Base-by-base conservation (phyloP, 805 yeast species). In the Barnettozyma populi region DNA sequence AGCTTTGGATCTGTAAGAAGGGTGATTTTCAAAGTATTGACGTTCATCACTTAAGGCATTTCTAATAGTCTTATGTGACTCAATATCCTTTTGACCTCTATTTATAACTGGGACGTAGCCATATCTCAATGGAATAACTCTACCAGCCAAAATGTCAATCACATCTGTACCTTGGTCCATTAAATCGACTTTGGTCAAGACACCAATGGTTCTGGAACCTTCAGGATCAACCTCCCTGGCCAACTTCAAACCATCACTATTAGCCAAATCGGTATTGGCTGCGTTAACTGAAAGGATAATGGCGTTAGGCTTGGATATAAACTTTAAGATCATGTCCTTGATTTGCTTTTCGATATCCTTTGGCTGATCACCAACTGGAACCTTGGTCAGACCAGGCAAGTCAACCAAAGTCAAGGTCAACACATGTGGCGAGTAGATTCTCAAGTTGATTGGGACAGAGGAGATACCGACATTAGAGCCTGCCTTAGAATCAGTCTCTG, bases 141-240 rank as follows among this genome's bases (percentile, higher is more conserved):
- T 78, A 44, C 97, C 97, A 14, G 97, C 92, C 52, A 94, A 74
- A 59, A 94, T 90, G 65, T 94, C 99, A 58, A 90, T 80, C 38
- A 94, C 98, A 70, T 94, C 96, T 4, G 99, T 94, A 48, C 99
- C 99, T 59, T 87, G 84, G 66, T 94, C 99, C 99, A 94, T 94
- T 56, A 94, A 77, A 69, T 94, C 99, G 47, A 94, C 85, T 68
- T 94, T 94, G 18, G 98, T 94, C 57, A 94, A 77, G 32, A 94
- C 99, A 66, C 99, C 99, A 59, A 94, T 86, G 25, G 99, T 94
- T 72, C 99, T 80, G 39, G 82, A 69, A 41, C 99, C 99, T 65
- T 88, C 95, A 2, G 98, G 98, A 63, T 94, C 99, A 44, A 94
- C 98, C 66, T 94, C 98, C 61, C 98, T 80, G 1, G 99, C 99